Conservation (phyloP, 164 flowering plant species). For the Magnolia kwangsiensis region DNA sequence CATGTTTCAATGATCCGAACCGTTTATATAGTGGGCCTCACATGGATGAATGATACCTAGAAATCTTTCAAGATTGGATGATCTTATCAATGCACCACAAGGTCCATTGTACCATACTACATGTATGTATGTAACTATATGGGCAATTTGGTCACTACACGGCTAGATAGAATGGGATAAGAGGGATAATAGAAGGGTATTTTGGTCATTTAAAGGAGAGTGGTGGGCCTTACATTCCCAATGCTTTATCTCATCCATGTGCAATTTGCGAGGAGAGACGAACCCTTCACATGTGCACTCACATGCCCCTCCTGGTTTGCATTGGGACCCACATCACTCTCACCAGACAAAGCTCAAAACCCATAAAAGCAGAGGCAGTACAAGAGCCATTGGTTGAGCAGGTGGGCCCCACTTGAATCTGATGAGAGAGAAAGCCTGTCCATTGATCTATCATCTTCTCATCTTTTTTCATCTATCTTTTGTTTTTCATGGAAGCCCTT, state of each 20-base stretch:
- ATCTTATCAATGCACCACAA: no score
- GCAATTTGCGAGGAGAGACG: not conserved
- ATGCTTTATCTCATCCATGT: slow-evolving; percentile 6
- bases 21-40: no score
- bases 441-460: not conserved
- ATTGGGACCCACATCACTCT: not conserved
- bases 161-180: no score
- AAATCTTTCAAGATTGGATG: no score
- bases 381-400: not conserved
- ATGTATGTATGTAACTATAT: no score
- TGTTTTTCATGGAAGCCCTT: not conserved
- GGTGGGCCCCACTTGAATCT: not conserved
- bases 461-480: not conserved
- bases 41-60: no score
- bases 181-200: not conserved
- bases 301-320: slow-evolving; percentile 5
- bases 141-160: no score
- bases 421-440: not conserved
- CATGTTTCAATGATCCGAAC: no score
- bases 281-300: slow-evolving; percentile 7
- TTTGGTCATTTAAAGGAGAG: not conserved
- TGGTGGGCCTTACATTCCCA: not conserved
- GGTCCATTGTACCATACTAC: no score
- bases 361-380: not conserved
- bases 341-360: not conserved